Base-by-base conservation (phyloP, 1,139 yeast species). In the Debaryomyces fabryi region DNA sequence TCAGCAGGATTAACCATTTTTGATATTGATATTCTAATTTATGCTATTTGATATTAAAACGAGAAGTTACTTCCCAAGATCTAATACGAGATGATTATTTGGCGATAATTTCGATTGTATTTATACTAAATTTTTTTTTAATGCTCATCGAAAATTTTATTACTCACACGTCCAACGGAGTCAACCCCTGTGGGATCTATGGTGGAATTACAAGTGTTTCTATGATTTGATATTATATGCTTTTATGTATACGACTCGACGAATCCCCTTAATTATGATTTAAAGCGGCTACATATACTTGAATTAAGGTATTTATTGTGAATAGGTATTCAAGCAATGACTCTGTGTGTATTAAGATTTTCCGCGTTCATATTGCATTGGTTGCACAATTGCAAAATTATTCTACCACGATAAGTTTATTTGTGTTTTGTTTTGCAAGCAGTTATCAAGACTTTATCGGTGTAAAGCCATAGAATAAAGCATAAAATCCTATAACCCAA, bases 1-100 rank as follows among this genome's bases (percentile, higher is more conserved):
- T 74, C 78, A 7, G 43, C 36, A 16, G 43, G 36, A 30, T 30
- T 40, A 30, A 40, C 43, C 43, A 40, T 40, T 18, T 18, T 30
- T 40, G 25, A 20, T 37, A 21, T 24, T 27, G 12, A 15, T 13
- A 27, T 39, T 20, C 29, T 29, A 18, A 30, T 40, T 25, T 27
- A 29, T 35, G 32, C 24, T 21, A 20, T 13, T 40, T 21, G 13
- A 29, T 27, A 21, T 20, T 30, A 18, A 40, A 27, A 35, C 25
- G 36, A 40, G 36, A 21, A 40, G 12, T 30, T 20, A 40, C 32
- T 30, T 40, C 43, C 35, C 36, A 40, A 32, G 35, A 40, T 23
- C 43, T 29, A 30, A 40, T 2, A 39, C 16, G 15, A 39, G 33
- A 18, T 10, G 23, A 27, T 39, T 39, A 25, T 27, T 20, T n/a